A percentile compares a stretch with the other conserved stretches of the same genome.
These are phyloP conservation scores for Lactarius sp. DNA, from an alignment of 768 basidiomycete species.

Conservation along the genomic window DNA sequence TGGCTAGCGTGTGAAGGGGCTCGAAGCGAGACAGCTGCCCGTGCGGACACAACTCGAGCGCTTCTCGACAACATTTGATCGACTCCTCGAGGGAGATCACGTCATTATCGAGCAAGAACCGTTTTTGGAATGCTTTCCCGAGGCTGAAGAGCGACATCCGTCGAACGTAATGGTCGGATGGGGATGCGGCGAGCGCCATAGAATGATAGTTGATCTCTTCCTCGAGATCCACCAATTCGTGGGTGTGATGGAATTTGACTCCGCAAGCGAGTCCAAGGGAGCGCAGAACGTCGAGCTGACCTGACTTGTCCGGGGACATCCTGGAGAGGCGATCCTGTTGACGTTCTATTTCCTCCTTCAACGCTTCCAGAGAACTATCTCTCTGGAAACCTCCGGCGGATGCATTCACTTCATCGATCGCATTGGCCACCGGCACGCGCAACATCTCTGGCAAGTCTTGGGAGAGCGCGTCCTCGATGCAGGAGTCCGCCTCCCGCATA, in stretches of 20 bases:
- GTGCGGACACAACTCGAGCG: slow-evolving; percentile 4
- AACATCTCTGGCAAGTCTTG: slow-evolving; percentile 2
- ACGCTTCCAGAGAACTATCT: background rate
- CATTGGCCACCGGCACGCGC: background rate
- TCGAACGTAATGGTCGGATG: slow-evolving; percentile 1
- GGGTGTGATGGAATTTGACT: background rate
- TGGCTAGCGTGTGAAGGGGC: background rate
- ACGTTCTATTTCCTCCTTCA: background rate
- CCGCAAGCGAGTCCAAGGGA: background rate
- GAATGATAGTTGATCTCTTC: slow-evolving; percentile 3
- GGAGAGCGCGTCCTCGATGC: background rate
- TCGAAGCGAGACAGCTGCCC: slow-evolving; percentile 18
- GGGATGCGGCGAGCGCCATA: slow-evolving; percentile 9
- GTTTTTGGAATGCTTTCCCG: background rate
- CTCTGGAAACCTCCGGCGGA: slow-evolving; percentile 6
- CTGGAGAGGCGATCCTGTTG: slow-evolving; percentile 1
- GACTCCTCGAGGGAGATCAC: background rate
- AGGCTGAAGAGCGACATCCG: slow-evolving; percentile 6
- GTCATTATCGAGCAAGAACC: background rate
- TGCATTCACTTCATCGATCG: background rate
- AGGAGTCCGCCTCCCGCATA: slow-evolving; percentile 6
- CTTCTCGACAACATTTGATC: slow-evolving; percentile 5
- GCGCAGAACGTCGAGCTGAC: slow-evolving; percentile 4
- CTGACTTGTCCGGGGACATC: background rate
- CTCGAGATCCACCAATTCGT: slow-evolving; percentile 7